A percentile compares a stretch with the other conserved stretches of the same genome.
Conservation (phyloP, 768 basidiomycete species). For the Gloeophyllum trabeum region DNA sequence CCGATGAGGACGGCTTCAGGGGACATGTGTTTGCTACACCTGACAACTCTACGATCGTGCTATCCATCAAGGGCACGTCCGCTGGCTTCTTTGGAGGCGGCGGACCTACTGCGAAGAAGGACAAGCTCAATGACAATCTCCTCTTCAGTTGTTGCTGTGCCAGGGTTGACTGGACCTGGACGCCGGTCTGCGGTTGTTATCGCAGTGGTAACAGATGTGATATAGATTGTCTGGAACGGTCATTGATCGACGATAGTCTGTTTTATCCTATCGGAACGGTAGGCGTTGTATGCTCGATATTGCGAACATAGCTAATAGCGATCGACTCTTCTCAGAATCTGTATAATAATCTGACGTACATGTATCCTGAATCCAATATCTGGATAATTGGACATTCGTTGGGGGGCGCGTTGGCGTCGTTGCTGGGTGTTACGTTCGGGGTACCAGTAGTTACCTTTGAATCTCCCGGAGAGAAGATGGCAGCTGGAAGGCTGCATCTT, state of each 20-base stretch:
- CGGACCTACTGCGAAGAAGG: slow-evolving; percentile 81
- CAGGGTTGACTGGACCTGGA: slow-evolving; percentile 86
- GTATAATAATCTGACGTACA: slow-evolving; percentile 87
- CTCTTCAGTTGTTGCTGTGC: slow-evolving; percentile 96
- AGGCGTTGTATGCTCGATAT: slow-evolving; percentile 16
- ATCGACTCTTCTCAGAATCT: slow-evolving; percentile 50
- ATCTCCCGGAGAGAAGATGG: slow-evolving; percentile 77
- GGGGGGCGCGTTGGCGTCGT: slow-evolving; percentile 63
- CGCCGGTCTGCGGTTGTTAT: slow-evolving; percentile 87
- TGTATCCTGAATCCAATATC: slow-evolving; percentile 85
- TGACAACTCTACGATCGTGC: slow-evolving; percentile 75
- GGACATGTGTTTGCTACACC: slow-evolving; percentile 84
- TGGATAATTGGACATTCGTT: slow-evolving; percentile 80
- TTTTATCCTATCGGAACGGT: slow-evolving; percentile 91
- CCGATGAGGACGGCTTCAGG: slow-evolving; percentile 76
- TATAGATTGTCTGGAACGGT: slow-evolving; percentile 62
- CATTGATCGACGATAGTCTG: slow-evolving; percentile 67
- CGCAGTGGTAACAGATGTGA: slow-evolving; percentile 74
- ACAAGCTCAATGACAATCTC: slow-evolving; percentile 89
- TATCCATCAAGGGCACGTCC: slow-evolving; percentile 94
- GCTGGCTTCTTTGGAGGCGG: slow-evolving; percentile 60
- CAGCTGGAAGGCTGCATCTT: slow-evolving; percentile 72
- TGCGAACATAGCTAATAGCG: neutral
- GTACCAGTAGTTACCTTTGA: slow-evolving; percentile 82
- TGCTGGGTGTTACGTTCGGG: slow-evolving; percentile 85